phyloP scores from a whole-genome alignment of 2,329 filamentous ascomycete species.

The Paraphaeosphaeria minitans region DNA sequence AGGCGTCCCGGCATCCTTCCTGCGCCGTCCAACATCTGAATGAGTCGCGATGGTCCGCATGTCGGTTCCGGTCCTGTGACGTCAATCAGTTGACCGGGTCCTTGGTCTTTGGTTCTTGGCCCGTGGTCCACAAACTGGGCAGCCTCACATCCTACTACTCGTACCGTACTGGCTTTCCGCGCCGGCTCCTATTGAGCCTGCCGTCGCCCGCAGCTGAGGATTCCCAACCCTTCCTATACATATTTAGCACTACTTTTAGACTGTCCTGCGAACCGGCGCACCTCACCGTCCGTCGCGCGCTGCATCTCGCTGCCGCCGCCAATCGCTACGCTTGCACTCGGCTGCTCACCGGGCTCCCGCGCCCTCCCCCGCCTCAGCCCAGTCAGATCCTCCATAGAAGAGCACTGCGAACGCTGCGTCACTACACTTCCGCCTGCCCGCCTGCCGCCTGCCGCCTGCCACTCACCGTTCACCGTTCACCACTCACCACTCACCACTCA shows the following conservation, averaged over 20 bases:
- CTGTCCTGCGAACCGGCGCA: slow-evolving; percentile 9
- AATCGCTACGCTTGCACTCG: slow-evolving; percentile 16
- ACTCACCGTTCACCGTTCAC: no score
- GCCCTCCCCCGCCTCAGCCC: slow-evolving; percentile 10
- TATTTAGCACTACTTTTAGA: slow-evolving; percentile 1
- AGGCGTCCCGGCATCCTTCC: background rate
- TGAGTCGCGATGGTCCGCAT: slow-evolving; percentile 7
- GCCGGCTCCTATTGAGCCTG: slow-evolving; percentile 13
- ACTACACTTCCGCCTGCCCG: slow-evolving; percentile 3
- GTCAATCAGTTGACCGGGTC: slow-evolving; percentile 15
- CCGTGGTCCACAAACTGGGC: slow-evolving; percentile 20
- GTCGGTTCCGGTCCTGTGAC: slow-evolving; percentile 13
- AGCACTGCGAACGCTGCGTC: slow-evolving; percentile 8
- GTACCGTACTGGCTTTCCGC: slow-evolving; percentile 18
- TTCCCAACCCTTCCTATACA: slow-evolving; percentile 9
- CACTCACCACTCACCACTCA: no score
- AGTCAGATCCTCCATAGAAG: slow-evolving; percentile 9
- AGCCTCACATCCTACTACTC: slow-evolving; percentile 19
- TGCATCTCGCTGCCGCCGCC: slow-evolving; percentile 7
- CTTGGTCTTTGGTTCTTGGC: slow-evolving; percentile 5
- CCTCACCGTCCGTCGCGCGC: slow-evolving; percentile 5
- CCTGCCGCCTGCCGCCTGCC: no score
- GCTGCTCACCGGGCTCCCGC: slow-evolving; percentile 7
- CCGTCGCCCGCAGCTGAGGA: slow-evolving; percentile 12
- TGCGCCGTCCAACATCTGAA: background rate